phyloP scores from a whole-genome alignment of 371 early-diverging fungal genomes.

The Mucor mucedo region DNA sequence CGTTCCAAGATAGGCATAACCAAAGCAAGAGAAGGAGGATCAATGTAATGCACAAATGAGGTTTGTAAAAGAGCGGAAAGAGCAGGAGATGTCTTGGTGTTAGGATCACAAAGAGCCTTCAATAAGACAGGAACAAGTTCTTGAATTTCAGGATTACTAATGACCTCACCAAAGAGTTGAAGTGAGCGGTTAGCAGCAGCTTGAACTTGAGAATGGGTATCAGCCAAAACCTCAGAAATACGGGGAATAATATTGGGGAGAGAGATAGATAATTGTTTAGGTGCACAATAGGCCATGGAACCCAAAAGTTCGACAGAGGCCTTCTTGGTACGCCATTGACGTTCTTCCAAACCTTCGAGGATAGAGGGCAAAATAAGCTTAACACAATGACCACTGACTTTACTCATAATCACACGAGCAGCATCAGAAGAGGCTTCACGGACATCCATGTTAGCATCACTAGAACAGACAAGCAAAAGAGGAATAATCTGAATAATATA shows the following conservation, averaged over 20 bases:
- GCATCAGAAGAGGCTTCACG: constrained; percentile 94
- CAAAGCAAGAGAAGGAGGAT: constrained; percentile 94
- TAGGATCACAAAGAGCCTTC: constrained; percentile 90
- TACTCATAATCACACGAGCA: constrained; percentile 94
- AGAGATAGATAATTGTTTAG: constrained; percentile 91
- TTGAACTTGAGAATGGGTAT: constrained; percentile 93
- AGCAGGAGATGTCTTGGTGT: constrained; percentile 81
- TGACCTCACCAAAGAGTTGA: constrained; percentile 89
- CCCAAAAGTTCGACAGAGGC: constrained; percentile 96
- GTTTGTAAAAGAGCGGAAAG: constrained; percentile 88
- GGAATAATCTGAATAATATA: constrained; percentile 95
- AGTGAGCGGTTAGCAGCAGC: constrained; percentile 89
- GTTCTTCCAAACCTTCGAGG: constrained; percentile 84
- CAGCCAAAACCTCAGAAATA: constrained; percentile 88
- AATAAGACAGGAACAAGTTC: constrained; percentile 86
- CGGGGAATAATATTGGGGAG: constrained; percentile 93
- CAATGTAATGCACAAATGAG: constrained; percentile 97
- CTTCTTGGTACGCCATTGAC: constrained; percentile 96
- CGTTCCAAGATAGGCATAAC: constrained; percentile 94
- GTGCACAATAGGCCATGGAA: constrained; percentile 95
- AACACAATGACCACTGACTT: constrained; percentile 95
- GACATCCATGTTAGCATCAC: constrained; percentile 85
- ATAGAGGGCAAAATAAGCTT: constrained; percentile 93
- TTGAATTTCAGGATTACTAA: constrained; percentile 97
- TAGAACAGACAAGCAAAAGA: constrained; percentile 83